A percentile compares a stretch with the other conserved stretches of the same genome.
These are phyloP conservation scores for Trichoderma cornu-damae DNA, from an alignment of 2,329 filamentous ascomycete species.

Conservation along the genomic window DNA sequence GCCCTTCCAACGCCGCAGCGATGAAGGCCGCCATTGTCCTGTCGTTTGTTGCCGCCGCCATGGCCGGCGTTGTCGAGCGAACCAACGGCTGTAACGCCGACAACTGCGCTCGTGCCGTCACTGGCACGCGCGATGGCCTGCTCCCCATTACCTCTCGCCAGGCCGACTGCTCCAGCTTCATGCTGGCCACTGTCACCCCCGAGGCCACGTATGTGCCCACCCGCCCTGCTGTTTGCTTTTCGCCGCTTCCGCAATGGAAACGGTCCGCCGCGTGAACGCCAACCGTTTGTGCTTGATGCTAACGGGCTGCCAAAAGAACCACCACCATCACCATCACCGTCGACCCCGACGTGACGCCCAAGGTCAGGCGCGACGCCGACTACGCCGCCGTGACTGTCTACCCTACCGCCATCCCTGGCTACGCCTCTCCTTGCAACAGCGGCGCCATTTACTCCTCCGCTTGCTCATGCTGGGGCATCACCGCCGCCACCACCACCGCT, in stretches of 20 bases:
- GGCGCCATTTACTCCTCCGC: conserved; percentile 37
- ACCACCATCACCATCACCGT: conserved; percentile 38
- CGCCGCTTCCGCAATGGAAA: not conserved
- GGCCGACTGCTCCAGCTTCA: conserved; percentile 40
- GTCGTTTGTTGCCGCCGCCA: conserved; percentile 34
- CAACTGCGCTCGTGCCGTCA: conserved; percentile 45
- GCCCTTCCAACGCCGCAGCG: conserved; percentile 24
- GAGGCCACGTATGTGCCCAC: conserved; percentile 34
- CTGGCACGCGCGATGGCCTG: conserved; percentile 38
- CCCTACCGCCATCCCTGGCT: conserved; percentile 36
- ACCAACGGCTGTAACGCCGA: conserved; percentile 34
- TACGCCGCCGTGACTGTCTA: conserved; percentile 31
- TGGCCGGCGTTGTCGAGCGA: conserved; percentile 35
- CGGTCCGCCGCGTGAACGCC: not conserved
- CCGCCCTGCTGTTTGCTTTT: not conserved
- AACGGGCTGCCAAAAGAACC: conserved; percentile 22
- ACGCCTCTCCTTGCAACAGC: conserved; percentile 37
- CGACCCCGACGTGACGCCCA: conserved; percentile 28
- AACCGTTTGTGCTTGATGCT: not conserved
- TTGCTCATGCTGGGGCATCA: conserved; percentile 44
- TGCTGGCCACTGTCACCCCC: conserved; percentile 38
- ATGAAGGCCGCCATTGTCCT: conserved; percentile 41
- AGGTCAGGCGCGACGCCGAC: conserved; percentile 28
- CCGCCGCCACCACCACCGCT: conserved; percentile 35
- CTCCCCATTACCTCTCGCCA: conserved; percentile 32